phyloP scores from a whole-genome alignment of 129 eudicot genomes.

The Dittrichia graveolens region DNA sequence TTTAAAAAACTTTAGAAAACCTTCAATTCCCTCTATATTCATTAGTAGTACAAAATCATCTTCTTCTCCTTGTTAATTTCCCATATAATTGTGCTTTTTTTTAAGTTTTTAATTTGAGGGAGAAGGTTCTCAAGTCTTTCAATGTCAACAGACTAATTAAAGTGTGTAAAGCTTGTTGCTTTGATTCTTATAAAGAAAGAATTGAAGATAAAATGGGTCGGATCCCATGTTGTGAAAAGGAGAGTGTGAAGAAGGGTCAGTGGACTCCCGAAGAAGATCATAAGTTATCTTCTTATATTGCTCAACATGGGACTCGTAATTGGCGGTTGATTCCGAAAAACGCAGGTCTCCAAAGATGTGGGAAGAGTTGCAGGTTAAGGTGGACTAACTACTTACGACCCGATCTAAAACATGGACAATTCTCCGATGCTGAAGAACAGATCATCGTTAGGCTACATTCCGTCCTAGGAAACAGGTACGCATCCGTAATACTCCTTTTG shows the following conservation, averaged over 20 bases:
- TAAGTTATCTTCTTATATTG: conserved; percentile 82
- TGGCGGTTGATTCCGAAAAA: conserved; percentile 91
- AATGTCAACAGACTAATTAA: not conserved
- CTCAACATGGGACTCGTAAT: conserved; percentile 83
- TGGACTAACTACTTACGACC: conserved; percentile 95
- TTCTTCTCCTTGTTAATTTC: conserved; percentile 2
- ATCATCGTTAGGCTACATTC: conserved; percentile 79
- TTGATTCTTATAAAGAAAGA: not conserved
- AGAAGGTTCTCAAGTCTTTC: not conserved
- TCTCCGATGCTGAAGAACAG: conserved; percentile 75
- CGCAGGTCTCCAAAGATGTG: conserved; percentile 68
- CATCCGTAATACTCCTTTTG: not conserved
- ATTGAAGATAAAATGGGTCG: conserved; percentile 56
- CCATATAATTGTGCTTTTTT: not conserved
- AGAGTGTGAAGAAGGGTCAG: conserved; percentile 79
- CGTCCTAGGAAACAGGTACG: conserved; percentile 77
- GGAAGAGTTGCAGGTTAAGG: conserved; percentile 51
- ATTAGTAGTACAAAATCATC: conserved; percentile 7
- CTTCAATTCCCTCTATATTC: conserved; percentile 15
- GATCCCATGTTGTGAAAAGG: conserved; percentile 88
- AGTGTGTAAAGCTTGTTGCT: not conserved
- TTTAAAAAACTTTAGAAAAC: conserved; percentile 3
- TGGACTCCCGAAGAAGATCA: conserved; percentile 93
- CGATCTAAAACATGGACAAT: conserved; percentile 81
- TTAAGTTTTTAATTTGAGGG: conserved; percentile 5